Conservation (phyloP, 306 rosid species). For the Casuarina glauca region DNA sequence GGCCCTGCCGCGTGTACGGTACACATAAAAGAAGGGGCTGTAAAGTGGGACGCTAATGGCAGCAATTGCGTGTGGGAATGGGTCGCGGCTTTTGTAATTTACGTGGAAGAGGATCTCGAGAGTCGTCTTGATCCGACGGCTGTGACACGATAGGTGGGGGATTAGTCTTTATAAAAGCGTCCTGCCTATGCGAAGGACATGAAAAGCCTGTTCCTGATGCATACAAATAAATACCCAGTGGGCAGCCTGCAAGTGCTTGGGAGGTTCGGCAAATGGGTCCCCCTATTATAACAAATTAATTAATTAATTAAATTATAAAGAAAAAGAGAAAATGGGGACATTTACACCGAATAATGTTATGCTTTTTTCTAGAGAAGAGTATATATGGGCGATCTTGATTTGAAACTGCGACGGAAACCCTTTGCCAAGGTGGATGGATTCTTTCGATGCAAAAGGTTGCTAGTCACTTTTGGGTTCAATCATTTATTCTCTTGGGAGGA, state of each 20-base stretch:
- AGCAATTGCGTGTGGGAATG: conserved; percentile 33
- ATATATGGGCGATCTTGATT: neutral
- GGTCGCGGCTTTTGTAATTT: neutral
- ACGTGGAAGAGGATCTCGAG: conserved; percentile 25
- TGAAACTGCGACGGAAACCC: neutral
- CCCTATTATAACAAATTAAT: too few relatives aligned
- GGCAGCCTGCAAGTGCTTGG: neutral
- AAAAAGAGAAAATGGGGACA: too few relatives aligned
- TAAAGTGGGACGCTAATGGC: conserved; percentile 22
- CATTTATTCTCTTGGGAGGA: neutral
- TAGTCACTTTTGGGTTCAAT: neutral
- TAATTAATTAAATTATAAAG: neutral
- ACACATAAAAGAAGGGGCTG: conserved; percentile 23
- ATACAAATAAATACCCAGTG: neutral
- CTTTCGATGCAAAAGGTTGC: neutral
- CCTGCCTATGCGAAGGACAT: neutral
- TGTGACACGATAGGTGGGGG: neutral
- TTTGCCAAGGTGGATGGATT: neutral
- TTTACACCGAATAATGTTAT: neutral
- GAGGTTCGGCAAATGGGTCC: neutral
- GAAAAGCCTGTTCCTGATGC: neutral
- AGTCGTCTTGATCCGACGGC: conserved; percentile 29
- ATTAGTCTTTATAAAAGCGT: neutral
- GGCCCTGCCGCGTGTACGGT: conserved; percentile 22
- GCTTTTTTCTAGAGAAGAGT: neutral